A percentile compares a stretch with the other conserved stretches of the same genome.
phyloP scores from a whole-genome alignment of 768 basidiomycete species.

The Mycena chlorophos region DNA sequence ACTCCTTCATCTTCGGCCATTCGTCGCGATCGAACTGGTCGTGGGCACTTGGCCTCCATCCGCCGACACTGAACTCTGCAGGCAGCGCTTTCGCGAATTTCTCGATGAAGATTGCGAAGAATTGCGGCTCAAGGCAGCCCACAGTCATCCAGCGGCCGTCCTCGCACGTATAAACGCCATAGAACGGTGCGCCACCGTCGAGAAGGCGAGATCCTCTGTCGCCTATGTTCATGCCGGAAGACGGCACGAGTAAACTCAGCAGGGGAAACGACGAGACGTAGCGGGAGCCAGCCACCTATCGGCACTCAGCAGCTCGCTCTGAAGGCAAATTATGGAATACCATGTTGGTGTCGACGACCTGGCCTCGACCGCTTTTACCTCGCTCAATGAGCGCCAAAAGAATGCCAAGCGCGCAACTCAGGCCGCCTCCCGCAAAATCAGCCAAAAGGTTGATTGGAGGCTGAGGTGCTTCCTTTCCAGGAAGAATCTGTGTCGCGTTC shows the following conservation, averaged over 20 bases:
- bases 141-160: slow-evolving; percentile 77
- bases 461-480: slow-evolving; percentile 64
- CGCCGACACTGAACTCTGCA: slow-evolving; percentile 40
- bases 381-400: slow-evolving; percentile 75
- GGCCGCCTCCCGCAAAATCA: slow-evolving; percentile 82
- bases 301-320: slow-evolving; percentile 1
- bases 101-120: slow-evolving; percentile 63
- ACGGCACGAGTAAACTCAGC: slow-evolving; percentile 41
- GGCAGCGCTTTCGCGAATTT: slow-evolving; percentile 54
- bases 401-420: slow-evolving; percentile 70
- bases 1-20: slow-evolving; percentile 60
- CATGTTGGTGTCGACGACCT: slow-evolving; percentile 78
- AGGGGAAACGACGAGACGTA: slow-evolving; percentile 77
- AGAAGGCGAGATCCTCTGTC: slow-evolving; percentile 60
- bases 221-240: slow-evolving; percentile 39
- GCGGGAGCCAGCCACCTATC: slow-evolving; percentile 76
- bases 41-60: slow-evolving; percentile 55
- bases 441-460: slow-evolving; percentile 78
- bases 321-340: slow-evolving; percentile 33
- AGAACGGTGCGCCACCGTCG: slow-evolving; percentile 80
- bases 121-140: slow-evolving; percentile 73
- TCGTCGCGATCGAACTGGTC: slow-evolving; percentile 46
- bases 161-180: slow-evolving; percentile 69
- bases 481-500: slow-evolving; percentile 53
- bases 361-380: slow-evolving; percentile 62